Percentiles rank a stretch among this genome's conserved stretches.
Conservation (phyloP, 768 basidiomycete species). For the Tricholomella constricta region DNA sequence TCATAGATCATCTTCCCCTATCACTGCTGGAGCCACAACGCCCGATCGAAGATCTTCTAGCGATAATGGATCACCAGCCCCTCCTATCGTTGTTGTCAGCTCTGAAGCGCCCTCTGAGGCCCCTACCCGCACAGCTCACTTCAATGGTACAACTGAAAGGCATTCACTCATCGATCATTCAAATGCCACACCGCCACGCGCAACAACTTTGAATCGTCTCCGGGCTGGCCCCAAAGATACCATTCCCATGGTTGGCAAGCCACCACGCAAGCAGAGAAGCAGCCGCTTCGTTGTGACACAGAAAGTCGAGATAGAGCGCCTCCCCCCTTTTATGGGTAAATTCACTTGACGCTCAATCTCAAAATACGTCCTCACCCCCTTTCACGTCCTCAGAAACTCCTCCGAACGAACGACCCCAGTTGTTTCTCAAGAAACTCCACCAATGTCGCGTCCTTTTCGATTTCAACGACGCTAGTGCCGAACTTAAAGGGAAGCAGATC, state of each 20-base stretch:
- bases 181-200: conserved; percentile 62
- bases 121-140: conserved; percentile 41
- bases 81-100: conserved; percentile 87
- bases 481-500: conserved; percentile 97
- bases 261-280: conserved; percentile 96
- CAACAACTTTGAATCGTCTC: conserved; percentile 70
- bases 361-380: conserved; percentile 5
- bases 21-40: conserved; percentile 37
- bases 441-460: conserved; percentile 98
- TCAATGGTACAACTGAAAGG: conserved; percentile 48
- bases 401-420: conserved; percentile 80
- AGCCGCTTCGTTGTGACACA: conserved; percentile 96
- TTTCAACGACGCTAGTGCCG: conserved; percentile 96
- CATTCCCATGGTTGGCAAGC: conserved; percentile 94
- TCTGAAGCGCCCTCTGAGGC: conserved; percentile 61
- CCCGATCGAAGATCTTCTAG: conserved; percentile 63
- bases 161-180: conserved; percentile 50
- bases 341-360: conserved; percentile 12
- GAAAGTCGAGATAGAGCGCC: conserved; percentile 92
- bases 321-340: conserved; percentile 88
- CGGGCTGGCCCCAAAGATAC: conserved; percentile 91
- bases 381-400: conserved; percentile 69
- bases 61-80: conserved; percentile 54
- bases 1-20: conserved; percentile 44
- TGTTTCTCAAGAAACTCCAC: conserved; percentile 93